phyloP scores from a whole-genome alignment of 2,329 filamentous ascomycete species.

The Hypoxylon sp. region DNA sequence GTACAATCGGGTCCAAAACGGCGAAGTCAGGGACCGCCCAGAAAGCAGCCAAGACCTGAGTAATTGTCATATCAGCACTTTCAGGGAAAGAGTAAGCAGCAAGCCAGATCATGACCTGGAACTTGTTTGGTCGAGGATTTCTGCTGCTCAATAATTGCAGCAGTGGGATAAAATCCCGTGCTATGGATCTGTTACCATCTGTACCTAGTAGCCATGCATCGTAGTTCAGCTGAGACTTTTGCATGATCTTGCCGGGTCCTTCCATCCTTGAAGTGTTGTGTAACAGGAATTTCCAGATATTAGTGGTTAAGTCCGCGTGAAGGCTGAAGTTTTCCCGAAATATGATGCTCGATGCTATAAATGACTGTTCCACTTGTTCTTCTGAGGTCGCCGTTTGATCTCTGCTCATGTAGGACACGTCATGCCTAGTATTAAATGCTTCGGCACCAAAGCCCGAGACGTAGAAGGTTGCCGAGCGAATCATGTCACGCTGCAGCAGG shows the following conservation, averaged over 20 bases:
- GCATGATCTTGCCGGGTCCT: background rate
- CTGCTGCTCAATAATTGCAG: background rate
- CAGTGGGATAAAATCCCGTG: slow-evolving; percentile 17
- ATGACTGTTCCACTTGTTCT: slow-evolving; percentile 6
- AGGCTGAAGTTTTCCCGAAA: slow-evolving; percentile 4
- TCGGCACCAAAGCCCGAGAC: slow-evolving; percentile 54
- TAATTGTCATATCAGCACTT: slow-evolving; percentile 17
- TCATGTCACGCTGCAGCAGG: slow-evolving; percentile 26
- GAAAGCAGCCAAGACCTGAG: slow-evolving; percentile 33
- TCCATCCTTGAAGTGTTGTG: background rate
- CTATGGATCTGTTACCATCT: background rate
- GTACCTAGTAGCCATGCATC: slow-evolving; percentile 22
- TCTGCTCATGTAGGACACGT: slow-evolving; percentile 51
- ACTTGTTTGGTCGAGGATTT: slow-evolving; percentile 3
- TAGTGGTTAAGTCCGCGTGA: background rate
- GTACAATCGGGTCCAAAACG: background rate
- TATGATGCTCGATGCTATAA: slow-evolving; percentile 22
- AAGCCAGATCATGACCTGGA: slow-evolving; percentile 38
- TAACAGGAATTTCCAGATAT: slow-evolving; percentile 21
- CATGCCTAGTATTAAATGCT: slow-evolving; percentile 47
- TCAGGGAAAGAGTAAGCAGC: slow-evolving; percentile 22
- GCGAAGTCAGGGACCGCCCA: slow-evolving; percentile 17
- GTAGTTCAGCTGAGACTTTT: slow-evolving; percentile 8
- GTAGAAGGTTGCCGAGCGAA: slow-evolving; percentile 39
- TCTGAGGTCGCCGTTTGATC: slow-evolving; percentile 38